Evolutionary conservation across 2,329 filamentous ascomycete species (phyloP).

Genomic region (Coniella vitis): DNA sequence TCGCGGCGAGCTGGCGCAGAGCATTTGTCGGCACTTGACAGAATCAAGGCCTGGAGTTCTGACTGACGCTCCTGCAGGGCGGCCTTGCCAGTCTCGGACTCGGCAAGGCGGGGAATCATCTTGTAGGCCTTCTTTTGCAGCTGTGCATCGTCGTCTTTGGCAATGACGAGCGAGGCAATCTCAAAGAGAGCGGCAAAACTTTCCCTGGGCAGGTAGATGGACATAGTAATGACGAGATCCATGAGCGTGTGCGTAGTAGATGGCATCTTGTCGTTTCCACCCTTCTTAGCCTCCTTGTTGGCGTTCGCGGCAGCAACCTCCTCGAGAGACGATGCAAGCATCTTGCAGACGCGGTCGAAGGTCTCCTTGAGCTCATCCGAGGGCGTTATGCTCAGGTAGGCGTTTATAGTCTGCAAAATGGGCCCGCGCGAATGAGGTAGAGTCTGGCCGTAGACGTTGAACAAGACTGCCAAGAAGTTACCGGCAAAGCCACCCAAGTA

Average conservation of each 20-base stretch:
- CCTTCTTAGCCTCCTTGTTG: constrained; percentile 58
- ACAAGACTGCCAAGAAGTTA: constrained; percentile 92
- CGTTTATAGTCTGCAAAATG: constrained; percentile 90
- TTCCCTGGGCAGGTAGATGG: constrained; percentile 80
- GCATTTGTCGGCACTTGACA: constrained; percentile 75
- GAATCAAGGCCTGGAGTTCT: constrained; percentile 76
- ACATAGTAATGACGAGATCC: constrained; percentile 94
- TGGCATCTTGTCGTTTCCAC: constrained; percentile 68
- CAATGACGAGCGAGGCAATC: constrained; percentile 76
- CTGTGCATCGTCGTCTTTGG: constrained; percentile 77
- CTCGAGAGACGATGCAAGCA: constrained; percentile 68
- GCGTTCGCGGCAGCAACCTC: constrained; percentile 38
- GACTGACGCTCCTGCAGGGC: constrained; percentile 68
- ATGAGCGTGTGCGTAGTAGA: constrained; percentile 92
- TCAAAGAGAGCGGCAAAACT: constrained; percentile 82
- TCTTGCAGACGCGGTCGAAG: constrained; percentile 77
- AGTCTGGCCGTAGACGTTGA: constrained; percentile 97
- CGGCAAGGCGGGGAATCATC: constrained; percentile 82
- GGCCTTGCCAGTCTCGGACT: constrained; percentile 68
- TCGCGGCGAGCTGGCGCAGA: constrained; percentile 82
- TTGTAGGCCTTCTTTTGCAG: constrained; percentile 99
- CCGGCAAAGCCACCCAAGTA: constrained; percentile 73
- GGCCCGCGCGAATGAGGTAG: constrained; percentile 85
- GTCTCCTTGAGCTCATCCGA: constrained; percentile 74
- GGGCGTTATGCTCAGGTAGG: constrained; percentile 84